Evolutionary conservation across 2,329 filamentous ascomycete species (phyloP).

Genomic region (Geosmithia flava): DNA sequence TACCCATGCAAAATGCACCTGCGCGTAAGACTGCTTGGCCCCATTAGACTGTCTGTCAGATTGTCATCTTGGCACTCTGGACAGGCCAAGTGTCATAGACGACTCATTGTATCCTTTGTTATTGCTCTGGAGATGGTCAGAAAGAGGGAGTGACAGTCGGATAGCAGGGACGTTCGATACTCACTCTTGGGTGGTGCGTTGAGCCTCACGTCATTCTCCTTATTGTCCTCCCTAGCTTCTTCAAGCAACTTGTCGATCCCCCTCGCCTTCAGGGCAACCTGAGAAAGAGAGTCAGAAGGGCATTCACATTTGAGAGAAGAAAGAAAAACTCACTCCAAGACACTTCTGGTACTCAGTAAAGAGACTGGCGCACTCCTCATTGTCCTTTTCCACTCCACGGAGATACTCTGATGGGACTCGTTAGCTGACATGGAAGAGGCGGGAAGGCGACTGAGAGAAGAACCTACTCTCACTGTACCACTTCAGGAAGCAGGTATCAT

Average conservation of each 20-base stretch:
- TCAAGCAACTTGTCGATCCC: slow-evolving; percentile 90
- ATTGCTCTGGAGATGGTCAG: background rate
- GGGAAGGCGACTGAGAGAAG: slow-evolving; percentile 1
- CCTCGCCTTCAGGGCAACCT: slow-evolving; percentile 77
- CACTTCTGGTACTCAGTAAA: slow-evolving; percentile 87
- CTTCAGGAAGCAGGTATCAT: slow-evolving; percentile 95
- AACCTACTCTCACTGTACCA: slow-evolving; percentile 96
- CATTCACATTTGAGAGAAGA: background rate
- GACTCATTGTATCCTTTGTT: background rate
- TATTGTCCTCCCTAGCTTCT: slow-evolving; percentile 80
- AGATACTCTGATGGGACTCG: slow-evolving; percentile 59
- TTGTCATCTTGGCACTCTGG: background rate
- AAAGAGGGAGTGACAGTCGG: background rate
- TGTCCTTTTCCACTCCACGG: slow-evolving; percentile 66
- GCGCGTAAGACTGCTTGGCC: background rate
- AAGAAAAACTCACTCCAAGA: slow-evolving; percentile 49
- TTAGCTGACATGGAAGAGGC: slow-evolving; percentile 1
- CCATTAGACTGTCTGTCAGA: background rate
- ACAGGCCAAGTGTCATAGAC: too few species aligned
- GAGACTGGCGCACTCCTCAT: slow-evolving; percentile 71
- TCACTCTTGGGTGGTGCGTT: slow-evolving; percentile 27
- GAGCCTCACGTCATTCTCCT: slow-evolving; percentile 62
- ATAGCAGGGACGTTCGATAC: slow-evolving; percentile 2
- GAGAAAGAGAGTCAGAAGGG: background rate
- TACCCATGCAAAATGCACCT: background rate